Conservation (phyloP, 2,329 filamentous ascomycete species). For the Aspergillus tubingensis region DNA sequence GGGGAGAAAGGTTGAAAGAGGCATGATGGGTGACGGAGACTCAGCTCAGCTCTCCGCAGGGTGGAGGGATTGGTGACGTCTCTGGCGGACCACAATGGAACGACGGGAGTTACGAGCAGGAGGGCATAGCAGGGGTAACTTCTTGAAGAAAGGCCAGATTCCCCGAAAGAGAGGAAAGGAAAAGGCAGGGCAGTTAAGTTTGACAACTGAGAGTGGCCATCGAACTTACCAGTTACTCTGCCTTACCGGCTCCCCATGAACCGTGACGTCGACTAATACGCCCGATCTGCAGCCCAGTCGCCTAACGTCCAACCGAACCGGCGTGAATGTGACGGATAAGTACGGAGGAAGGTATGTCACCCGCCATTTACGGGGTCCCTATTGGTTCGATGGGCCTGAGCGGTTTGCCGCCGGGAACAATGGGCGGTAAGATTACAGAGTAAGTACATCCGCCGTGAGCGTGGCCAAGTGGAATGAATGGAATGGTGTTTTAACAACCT, state of each 20-base stretch:
- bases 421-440: neutral
- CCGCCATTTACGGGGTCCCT: neutral
- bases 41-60: constrained; percentile 15
- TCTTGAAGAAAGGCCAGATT: neutral
- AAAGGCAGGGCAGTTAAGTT: neutral
- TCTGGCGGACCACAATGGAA: neutral
- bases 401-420: neutral
- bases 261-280: constrained; percentile 10
- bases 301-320: neutral
- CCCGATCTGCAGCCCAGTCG: neutral
- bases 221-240: neutral
- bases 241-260: neutral
- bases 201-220: constrained; percentile 1
- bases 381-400: neutral
- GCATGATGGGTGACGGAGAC: constrained; percentile 26
- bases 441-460: neutral
- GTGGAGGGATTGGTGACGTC: neutral
- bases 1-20: constrained; percentile 31
- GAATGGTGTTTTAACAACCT: neutral
- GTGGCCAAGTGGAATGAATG: neutral
- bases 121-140: neutral
- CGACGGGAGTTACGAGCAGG: neutral
- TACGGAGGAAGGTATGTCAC: neutral
- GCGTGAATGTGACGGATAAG: no score
- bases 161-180: neutral